Evolutionary conservation across 1,139 yeast genomes (phyloP).

Genomic region (Zygoascus meyerae): DNA sequence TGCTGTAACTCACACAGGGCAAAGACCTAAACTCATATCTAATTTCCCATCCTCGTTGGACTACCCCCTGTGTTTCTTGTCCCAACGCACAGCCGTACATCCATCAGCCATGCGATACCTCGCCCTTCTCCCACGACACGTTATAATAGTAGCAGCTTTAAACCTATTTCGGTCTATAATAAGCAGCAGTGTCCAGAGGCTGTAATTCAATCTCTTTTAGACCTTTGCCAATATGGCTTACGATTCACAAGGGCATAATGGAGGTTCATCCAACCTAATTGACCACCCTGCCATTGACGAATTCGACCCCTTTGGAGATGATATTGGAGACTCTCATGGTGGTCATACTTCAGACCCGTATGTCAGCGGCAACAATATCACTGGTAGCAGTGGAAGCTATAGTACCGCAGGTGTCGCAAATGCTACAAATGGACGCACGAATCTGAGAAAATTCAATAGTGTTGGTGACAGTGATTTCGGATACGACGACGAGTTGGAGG

Average conservation of each 20-base stretch:
- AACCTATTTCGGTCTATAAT: neutral
- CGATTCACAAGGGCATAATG: neutral
- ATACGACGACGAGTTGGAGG: conserved; percentile 6
- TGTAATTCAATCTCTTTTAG: neutral
- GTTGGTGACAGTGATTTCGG: conserved; percentile 1
- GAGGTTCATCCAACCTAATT: conserved; percentile 10
- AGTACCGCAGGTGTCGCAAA: too few species aligned
- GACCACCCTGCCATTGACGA: conserved; percentile 14
- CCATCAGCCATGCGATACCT: neutral
- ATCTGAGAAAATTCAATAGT: too few species aligned
- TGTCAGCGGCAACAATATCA: too few species aligned
- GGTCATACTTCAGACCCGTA: too few species aligned
- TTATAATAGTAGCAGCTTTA: neutral
- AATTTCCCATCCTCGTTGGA: too few species aligned
- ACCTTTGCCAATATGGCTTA: neutral
- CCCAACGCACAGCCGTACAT: neutral
- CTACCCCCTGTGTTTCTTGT: too few species aligned
- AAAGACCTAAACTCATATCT: neutral
- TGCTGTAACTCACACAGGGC: neutral
- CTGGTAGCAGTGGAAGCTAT: too few species aligned
- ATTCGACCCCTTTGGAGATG: conserved; percentile 11
- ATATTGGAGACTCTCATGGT: neutral
- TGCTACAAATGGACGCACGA: too few species aligned
- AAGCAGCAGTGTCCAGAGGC: neutral
- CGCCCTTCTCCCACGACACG: conserved; percentile 4